phyloP scores from a whole-genome alignment of 2,329 filamentous ascomycete genomes.

The Colletotrichum chrysophilum region DNA sequence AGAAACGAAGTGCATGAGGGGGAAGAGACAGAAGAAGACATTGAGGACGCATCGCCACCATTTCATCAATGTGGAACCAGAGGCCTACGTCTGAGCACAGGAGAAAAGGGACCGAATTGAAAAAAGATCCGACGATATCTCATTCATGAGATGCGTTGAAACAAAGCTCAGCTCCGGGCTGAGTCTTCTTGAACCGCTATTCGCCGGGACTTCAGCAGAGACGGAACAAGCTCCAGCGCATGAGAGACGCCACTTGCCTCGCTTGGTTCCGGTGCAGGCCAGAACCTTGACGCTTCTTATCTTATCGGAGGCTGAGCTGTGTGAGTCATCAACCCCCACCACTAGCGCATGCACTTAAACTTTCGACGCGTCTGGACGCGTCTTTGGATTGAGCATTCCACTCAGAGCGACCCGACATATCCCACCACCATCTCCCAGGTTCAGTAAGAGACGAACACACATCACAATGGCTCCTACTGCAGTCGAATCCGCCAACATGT shows the following conservation, averaged over 20 bases:
- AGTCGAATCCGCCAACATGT: background rate
- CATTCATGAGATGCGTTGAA: conserved; percentile 8
- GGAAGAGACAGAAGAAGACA: background rate
- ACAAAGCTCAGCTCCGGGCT: conserved; percentile 12
- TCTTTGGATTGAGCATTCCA: background rate
- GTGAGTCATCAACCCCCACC: conserved; percentile 4
- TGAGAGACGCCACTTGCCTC: background rate
- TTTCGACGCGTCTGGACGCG: conserved; percentile 15
- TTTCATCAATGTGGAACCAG: background rate
- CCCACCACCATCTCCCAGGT: background rate
- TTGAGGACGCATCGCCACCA: background rate
- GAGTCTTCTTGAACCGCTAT: background rate
- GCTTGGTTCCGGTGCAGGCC: background rate
- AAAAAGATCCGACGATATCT: conserved; percentile 1
- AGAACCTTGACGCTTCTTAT: background rate
- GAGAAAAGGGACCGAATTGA: background rate
- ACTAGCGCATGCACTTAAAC: conserved; percentile 2
- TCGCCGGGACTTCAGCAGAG: conserved; percentile 4
- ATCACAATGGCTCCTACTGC: conserved; percentile 4
- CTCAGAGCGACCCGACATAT: background rate
- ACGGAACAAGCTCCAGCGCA: conserved; percentile 11
- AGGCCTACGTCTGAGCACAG: background rate
- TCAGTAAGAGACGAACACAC: background rate
- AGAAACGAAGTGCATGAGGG: background rate
- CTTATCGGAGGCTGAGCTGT: background rate